Evolutionary conservation across 129 eudicot genomes (phyloP).

Genomic region (Dittrichia graveolens): DNA sequence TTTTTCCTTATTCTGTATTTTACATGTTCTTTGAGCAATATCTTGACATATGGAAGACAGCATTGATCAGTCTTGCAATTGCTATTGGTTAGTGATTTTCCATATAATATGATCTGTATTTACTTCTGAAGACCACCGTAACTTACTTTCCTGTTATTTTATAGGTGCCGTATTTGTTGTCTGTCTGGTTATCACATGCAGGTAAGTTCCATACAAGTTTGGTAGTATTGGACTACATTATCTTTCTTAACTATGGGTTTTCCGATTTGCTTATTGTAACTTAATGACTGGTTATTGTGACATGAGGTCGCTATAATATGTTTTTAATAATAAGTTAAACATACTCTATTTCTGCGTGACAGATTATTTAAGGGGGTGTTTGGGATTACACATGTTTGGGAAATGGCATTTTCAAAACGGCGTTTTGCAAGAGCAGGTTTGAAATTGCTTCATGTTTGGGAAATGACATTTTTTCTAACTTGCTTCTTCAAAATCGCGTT

Average conservation of each 20-base stretch:
- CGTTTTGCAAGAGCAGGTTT: too few relatives aligned
- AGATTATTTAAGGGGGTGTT: not conserved
- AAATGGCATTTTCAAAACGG: not conserved
- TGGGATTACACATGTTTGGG: not conserved
- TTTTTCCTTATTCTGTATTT: slow-evolving; percentile 91
- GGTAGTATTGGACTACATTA: not conserved
- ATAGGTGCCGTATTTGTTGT: slow-evolving; percentile 93
- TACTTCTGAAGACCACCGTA: not conserved
- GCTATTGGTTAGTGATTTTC: slow-evolving; percentile 71
- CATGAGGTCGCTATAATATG: not conserved
- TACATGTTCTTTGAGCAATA: slow-evolving; percentile 98
- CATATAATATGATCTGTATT: not conserved
- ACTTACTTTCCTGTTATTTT: slow-evolving; percentile 24
- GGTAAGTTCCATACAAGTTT: slow-evolving; percentile 46
- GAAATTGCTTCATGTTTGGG: too few relatives aligned
- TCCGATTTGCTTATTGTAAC: too few relatives aligned
- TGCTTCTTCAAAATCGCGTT: too few relatives aligned
- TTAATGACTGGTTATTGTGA: not conserved
- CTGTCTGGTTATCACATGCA: slow-evolving; percentile 83
- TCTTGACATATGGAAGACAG: slow-evolving; percentile 95
- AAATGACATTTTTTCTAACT: too few relatives aligned
- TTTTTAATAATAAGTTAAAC: not conserved
- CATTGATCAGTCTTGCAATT: slow-evolving; percentile 80
- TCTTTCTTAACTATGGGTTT: not conserved
- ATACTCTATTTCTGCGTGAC: not conserved